Percentiles rank a stretch among this genome's conserved stretches.
phyloP scores from a whole-genome alignment of 768 basidiomycete genomes.

The Pisolithus marmoratus region DNA sequence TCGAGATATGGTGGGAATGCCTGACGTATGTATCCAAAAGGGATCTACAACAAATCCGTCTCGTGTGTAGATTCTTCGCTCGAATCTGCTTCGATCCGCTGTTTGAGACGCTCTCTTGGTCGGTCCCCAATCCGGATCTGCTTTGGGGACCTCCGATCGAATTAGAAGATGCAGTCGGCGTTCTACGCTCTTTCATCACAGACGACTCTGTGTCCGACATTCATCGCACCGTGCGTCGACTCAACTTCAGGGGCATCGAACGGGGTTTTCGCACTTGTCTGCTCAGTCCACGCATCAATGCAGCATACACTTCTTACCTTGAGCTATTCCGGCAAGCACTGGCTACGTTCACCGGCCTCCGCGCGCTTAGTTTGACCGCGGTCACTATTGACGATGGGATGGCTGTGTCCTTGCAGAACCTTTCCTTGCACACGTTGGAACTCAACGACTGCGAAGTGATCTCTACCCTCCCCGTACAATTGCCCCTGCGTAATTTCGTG shows the following conservation, averaged over 20 bases:
- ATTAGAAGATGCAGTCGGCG: not conserved
- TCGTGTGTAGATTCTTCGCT: not conserved
- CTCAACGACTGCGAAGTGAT: not conserved
- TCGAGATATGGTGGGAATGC: not conserved
- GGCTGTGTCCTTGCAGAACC: not conserved
- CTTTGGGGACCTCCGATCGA: not conserved
- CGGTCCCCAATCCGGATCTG: not conserved
- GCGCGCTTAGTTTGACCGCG: not conserved
- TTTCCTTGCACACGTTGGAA: not conserved
- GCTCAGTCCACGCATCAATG: not conserved
- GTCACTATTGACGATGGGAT: not conserved
- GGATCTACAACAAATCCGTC: not conserved
- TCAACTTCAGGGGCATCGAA: not conserved
- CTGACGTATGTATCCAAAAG: not conserved
- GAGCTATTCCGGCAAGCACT: not conserved
- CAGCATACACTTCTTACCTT: not conserved
- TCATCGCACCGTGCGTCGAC: no score
- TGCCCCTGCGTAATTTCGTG: not conserved
- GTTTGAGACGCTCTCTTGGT: not conserved
- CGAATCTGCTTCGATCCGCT: not conserved
- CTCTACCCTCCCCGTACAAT: not conserved
- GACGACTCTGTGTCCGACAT: not conserved
- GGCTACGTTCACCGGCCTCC: not conserved
- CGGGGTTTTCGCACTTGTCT: not conserved
- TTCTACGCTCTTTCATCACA: not conserved